Base-by-base conservation (phyloP, 2,329 filamentous ascomycete species). In the Cercospora sesami region DNA sequence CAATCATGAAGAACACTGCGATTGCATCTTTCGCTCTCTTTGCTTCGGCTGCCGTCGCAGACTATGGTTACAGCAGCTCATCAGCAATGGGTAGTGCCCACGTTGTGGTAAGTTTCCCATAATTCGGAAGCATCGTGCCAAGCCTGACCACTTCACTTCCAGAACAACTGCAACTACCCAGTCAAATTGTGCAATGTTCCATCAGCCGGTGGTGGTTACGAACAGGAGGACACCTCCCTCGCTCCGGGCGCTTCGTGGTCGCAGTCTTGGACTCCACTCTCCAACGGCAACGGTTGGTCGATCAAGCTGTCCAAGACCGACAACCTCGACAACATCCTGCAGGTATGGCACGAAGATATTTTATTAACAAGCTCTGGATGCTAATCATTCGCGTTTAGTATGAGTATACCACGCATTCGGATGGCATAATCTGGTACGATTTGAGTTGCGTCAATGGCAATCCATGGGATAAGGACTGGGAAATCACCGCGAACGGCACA, bases 341-440 rank as follows among this genome's bases (percentile, higher is more conserved):
- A 80, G 48, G 48, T 55, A 55, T 16, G 48, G 21, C 48, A 26
- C 23, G 48, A 18, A 55, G 9, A 28, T 8, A 6, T 30, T 7
- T n/a, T 28, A 55, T 28, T 2, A 28, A 16, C 10, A 55, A 55
- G 48, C 2, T 26, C 12, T 28, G 12, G 2, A 28, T 23, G 16
- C 48, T 55, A n/a, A 55, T 16, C 6, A 2, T 8, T 6, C 21
- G 1, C 23, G 8, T n/a, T 8, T 1, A 55, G 68, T 79, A 78
- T 68, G 78, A 80, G 73, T 80, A 80, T 72, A 79, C 78, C 55
- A 78, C 72, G 71, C 77, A 78, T 64, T 71, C 75, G 64, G 76
- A 78, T 62, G 74, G 73, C 66, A 78, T 70, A 61, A 77, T 80
- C 72, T 80, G 78, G 78, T 79, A 77, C 71, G 78, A 80, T 72